Percentiles rank a stretch among this genome's conserved stretches.
These are phyloP conservation scores for Terana coerulea DNA, from an alignment of 768 basidiomycete genomes.

Conservation along the genomic window DNA sequence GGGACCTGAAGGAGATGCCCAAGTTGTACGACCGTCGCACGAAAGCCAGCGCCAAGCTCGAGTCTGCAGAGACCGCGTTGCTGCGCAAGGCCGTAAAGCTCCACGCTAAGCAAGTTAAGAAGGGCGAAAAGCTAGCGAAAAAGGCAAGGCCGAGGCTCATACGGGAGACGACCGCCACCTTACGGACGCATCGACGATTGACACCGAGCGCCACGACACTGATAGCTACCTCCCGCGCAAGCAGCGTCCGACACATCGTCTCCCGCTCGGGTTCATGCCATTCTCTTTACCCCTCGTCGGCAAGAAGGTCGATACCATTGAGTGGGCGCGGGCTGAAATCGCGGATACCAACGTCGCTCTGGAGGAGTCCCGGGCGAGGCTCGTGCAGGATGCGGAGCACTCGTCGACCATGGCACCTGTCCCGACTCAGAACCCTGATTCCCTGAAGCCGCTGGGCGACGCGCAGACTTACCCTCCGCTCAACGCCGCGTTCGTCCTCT, in stretches of 20 bases:
- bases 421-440: conserved; percentile 18
- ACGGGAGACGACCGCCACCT: conserved; percentile 19
- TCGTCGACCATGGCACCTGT: conserved; percentile 18
- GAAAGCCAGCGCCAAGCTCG: conserved; percentile 69
- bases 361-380: conserved; percentile 20
- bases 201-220: conserved; percentile 25
- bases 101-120: conserved; percentile 46
- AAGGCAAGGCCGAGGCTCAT: neutral
- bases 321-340: conserved; percentile 86
- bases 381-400: conserved; percentile 24
- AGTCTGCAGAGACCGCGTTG: conserved; percentile 74
- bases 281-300: conserved; percentile 65
- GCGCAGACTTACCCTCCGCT: conserved; percentile 21
- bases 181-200: conserved; percentile 24
- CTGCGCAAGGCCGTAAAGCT: conserved; percentile 69
- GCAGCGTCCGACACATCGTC: conserved; percentile 75
- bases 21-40: conserved; percentile 70
- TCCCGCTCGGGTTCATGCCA: conserved; percentile 50
- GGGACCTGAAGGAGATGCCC: conserved; percentile 80
- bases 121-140: conserved; percentile 26
- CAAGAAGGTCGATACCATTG: conserved; percentile 88
- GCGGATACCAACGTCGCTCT: conserved; percentile 30
- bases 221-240: conserved; percentile 58
- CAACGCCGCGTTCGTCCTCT: conserved; percentile 75
- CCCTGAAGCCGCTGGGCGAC: conserved; percentile 19